phyloP scores from a whole-genome alignment of 2,329 filamentous ascomycete genomes.

The Colletotrichum sp. region DNA sequence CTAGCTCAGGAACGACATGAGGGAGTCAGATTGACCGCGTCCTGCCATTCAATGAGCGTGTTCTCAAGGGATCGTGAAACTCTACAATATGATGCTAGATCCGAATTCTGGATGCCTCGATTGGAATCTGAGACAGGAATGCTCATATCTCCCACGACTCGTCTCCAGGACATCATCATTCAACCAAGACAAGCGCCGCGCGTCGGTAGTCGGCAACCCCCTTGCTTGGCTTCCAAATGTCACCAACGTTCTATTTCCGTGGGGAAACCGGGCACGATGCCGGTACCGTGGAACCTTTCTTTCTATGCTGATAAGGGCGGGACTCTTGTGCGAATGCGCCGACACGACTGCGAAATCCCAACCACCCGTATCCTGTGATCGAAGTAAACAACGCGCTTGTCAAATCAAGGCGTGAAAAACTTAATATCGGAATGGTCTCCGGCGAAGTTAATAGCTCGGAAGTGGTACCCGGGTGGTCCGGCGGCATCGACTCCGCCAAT shows the following conservation, averaged over 20 bases:
- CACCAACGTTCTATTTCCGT: neutral
- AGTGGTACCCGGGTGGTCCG: neutral
- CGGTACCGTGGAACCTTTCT: neutral
- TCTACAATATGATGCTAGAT: neutral
- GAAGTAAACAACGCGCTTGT: neutral
- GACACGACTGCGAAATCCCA: neutral
- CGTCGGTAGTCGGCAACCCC: neutral
- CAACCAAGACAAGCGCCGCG: neutral
- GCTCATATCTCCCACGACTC: neutral
- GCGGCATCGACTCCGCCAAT: neutral
- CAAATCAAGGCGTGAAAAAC: neutral
- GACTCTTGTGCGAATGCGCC: neutral
- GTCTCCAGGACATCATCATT: neutral
- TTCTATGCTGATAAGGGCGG: neutral
- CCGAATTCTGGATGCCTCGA: neutral
- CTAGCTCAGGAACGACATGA: neutral
- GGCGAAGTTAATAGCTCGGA: neutral
- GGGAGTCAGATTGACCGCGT: neutral
- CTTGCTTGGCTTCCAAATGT: neutral
- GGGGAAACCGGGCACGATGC: neutral
- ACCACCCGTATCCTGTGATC: neutral
- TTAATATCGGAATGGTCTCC: neutral
- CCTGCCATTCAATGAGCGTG: neutral
- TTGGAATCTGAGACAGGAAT: constrained; percentile 2
- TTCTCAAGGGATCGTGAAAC: neutral